These are phyloP conservation scores for Symmetrospora coprosmae DNA, from an alignment of 768 basidiomycete species.

Conservation along the genomic window DNA sequence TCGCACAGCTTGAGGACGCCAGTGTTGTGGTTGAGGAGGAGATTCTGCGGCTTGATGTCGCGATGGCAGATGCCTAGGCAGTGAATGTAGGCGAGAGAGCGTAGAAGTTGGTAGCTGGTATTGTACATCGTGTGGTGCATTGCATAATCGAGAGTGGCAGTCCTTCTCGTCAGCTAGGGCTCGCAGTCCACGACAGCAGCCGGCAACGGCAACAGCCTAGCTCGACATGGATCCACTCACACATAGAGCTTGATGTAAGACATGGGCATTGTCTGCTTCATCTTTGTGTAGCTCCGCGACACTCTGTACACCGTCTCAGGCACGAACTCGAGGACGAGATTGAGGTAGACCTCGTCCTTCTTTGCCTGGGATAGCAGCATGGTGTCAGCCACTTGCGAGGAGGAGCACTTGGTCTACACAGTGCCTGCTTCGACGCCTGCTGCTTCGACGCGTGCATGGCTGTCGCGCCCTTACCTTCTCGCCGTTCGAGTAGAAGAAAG, in stretches of 20 bases:
- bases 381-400: too few species aligned
- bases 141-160: not conserved
- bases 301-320: slow-evolving; percentile 99
- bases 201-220: too few species aligned
- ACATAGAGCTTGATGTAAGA: slow-evolving; percentile 99
- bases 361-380: too few species aligned
- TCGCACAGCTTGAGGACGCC: slow-evolving; percentile 96
- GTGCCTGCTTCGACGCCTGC: too few species aligned
- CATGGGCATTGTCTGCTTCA: slow-evolving; percentile 99
- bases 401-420: too few species aligned
- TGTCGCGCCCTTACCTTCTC: slow-evolving; percentile 61
- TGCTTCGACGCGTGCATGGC: slow-evolving; percentile 18
- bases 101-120: slow-evolving; percentile 59
- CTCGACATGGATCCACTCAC: slow-evolving; percentile 51
- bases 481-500: slow-evolving; percentile 98
- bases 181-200: too few species aligned
- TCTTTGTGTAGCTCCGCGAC: slow-evolving; percentile 94
- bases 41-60: slow-evolving; percentile 99
- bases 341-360: slow-evolving; percentile 99
- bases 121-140: too few species aligned
- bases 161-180: too few species aligned
- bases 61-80: slow-evolving; percentile 99
- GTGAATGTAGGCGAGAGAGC: slow-evolving; percentile 97
- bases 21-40: slow-evolving; percentile 89
- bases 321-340: slow-evolving; percentile 96